A percentile compares a stretch with the other conserved stretches of the same genome.
These are phyloP conservation scores for Calamus simplicifolius DNA, from an alignment of 176 grass and related monocot species.

Conservation along the genomic window DNA sequence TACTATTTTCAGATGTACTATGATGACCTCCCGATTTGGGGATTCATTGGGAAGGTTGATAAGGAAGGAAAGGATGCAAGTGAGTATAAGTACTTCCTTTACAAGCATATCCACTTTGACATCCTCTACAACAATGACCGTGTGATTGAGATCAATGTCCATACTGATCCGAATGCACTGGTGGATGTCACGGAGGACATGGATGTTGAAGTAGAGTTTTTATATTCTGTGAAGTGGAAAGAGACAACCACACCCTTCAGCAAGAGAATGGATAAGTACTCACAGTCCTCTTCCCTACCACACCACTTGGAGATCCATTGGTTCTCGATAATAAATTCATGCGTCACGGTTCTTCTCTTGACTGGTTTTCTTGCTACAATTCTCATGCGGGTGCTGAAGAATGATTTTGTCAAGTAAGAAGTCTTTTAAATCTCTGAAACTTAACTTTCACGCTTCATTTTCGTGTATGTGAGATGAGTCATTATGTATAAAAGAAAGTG, in stretches of 20 bases:
- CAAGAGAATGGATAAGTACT: constrained; percentile 98
- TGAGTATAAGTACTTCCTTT: constrained; percentile 86
- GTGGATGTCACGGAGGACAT: constrained; percentile 75
- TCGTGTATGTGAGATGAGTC: no score
- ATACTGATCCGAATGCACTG: constrained; percentile 54
- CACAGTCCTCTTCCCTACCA: constrained; percentile 60
- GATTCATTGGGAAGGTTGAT: constrained; percentile 88
- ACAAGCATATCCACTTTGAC: constrained; percentile 86
- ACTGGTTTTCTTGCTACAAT: constrained; percentile 93
- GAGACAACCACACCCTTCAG: constrained; percentile 64
- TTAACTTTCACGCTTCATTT: neutral
- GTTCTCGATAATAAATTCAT: constrained; percentile 98
- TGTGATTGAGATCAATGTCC: constrained; percentile 81
- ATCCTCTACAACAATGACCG: constrained; percentile 69
- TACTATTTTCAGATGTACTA: constrained; percentile 99
- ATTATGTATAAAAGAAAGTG: no score
- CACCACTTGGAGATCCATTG: constrained; percentile 95
- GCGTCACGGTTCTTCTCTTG: constrained; percentile 78
- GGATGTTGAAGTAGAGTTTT: constrained; percentile 59
- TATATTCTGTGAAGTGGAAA: constrained; percentile 91
- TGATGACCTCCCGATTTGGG: constrained; percentile 91
- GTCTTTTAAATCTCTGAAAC: neutral
- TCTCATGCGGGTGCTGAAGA: constrained; percentile 96
- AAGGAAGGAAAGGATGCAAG: constrained; percentile 61
- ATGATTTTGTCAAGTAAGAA: constrained; percentile 92